phyloP scores from a whole-genome alignment of 2,329 filamentous ascomycete genomes.

The Stenocarpella maydis region DNA sequence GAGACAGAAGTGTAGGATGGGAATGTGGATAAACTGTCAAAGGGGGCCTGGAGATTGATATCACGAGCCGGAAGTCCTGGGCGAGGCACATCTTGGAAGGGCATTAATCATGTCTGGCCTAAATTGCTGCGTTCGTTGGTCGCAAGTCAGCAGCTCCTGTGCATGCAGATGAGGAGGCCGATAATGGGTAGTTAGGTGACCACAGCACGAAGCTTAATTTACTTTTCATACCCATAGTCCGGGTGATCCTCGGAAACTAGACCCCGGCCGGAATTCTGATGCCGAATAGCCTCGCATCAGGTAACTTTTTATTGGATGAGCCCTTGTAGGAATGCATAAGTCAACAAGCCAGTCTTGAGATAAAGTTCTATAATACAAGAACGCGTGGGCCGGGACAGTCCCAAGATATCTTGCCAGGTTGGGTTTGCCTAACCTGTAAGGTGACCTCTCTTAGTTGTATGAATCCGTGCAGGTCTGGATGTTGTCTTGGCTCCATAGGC shows the following conservation, averaged over 20 bases:
- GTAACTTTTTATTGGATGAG: background rate
- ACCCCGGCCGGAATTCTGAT: background rate
- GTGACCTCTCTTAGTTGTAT: background rate
- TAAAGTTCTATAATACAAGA: background rate
- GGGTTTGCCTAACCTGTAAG: background rate
- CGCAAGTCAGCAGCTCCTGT: background rate
- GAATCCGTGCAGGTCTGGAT: too few relatives aligned
- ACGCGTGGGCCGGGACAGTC: too few relatives aligned
- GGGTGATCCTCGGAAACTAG: background rate
- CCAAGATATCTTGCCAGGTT: background rate
- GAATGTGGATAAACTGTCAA: background rate
- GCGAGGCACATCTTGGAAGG: background rate
- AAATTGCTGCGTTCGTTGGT: background rate
- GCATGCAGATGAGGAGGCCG: background rate
- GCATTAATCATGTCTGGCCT: background rate
- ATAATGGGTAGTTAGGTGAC: background rate
- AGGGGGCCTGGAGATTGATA: too few relatives aligned
- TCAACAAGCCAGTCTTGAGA: background rate
- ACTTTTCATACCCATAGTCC: background rate
- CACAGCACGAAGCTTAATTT: background rate
- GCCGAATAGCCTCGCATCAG: background rate
- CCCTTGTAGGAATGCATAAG: background rate
- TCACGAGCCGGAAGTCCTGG: too few relatives aligned
- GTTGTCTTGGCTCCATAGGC: too few relatives aligned
- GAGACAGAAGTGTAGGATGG: constrained; percentile 72